Base-by-base conservation (phyloP, 202 grass and related monocot genomes). In the Hordeum pubiflorum region DNA sequence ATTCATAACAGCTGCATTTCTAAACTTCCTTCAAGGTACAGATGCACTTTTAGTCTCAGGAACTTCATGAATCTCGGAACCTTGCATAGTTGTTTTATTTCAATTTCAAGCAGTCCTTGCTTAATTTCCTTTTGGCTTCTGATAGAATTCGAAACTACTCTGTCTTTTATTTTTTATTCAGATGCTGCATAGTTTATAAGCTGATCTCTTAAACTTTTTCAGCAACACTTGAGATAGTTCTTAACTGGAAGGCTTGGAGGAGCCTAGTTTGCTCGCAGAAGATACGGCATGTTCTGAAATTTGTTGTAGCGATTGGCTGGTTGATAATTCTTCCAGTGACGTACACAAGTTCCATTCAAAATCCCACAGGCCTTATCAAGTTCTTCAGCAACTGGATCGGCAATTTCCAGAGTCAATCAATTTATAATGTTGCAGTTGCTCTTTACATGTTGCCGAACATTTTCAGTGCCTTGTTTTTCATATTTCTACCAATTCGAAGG, bases 401-500 rank as follows among this genome's bases (percentile, higher is more conserved):
- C 57, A 88, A 88, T 78, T 82, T 84, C 80, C 86, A 83, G 77
- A 95, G n/a, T 72, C 88, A 93, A 81, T 90, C 90, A 6, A 80
- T 99, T 56, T 99, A 90, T 84, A 99, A 85, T 80, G 87, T 74
- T 95, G 96, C 92, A 17, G 85, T 99, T 75, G 92, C 86, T 22
- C 78, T 99, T 58, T 99, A 99, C 79, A 92, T 95, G 86, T 78
- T 95, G 82, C 96, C 96, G 9, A 95, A 95, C 84, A 90, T 99
- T 58, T 87, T 99, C 29, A 86, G 90, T 85, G 88, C 92, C 20
- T 60, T 99, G 78, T 75, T 99, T 76, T 99, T 99, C 84, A 61
- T 99, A 81, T 90, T 99, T 86, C 85, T 92, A 74, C 89, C 87
- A 21, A 65, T 95, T 78, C 90, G 83, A 74, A 75, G 83, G 24